phyloP scores from a whole-genome alignment of 257 asterid genomes.

The Solanum dulcamara region DNA sequence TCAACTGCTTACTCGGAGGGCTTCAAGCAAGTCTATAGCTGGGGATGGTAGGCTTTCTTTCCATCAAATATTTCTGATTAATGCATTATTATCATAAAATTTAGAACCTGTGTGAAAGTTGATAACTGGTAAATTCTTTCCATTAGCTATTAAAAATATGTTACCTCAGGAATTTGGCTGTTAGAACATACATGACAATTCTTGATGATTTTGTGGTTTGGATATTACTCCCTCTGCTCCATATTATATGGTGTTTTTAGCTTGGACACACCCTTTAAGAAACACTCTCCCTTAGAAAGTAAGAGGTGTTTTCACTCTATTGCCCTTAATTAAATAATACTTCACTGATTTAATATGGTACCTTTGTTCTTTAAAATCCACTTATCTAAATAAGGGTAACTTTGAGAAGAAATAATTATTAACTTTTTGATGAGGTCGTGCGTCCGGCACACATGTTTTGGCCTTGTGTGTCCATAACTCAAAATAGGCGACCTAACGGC shows the following conservation, averaged over 20 bases:
- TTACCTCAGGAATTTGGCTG: background rate
- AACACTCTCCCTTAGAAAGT: background rate
- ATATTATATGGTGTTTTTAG: background rate
- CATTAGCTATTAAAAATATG: background rate
- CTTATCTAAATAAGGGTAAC: background rate
- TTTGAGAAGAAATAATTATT: background rate
- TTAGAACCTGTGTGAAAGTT: background rate
- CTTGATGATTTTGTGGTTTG: background rate
- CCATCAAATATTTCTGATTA: background rate
- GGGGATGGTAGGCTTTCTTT: constrained; percentile 73
- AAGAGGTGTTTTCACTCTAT: background rate
- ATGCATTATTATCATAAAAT: background rate
- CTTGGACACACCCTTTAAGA: background rate
- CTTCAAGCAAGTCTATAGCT: constrained; percentile 59
- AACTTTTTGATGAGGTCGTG: background rate
- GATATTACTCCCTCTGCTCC: background rate
- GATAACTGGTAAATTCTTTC: background rate
- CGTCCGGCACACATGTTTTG: too few species aligned
- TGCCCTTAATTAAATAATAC: background rate
- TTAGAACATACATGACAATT: background rate
- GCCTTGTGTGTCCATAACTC: too few species aligned
- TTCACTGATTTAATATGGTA: background rate
- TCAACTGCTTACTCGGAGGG: constrained; percentile 78
- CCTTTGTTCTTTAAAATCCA: background rate
- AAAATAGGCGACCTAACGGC: too few species aligned